Evolutionary conservation across 345 rosid genomes (phyloP), one percentile per base, ranked within the genome.

Genomic region (Leavenworthia alabamica): DNA sequence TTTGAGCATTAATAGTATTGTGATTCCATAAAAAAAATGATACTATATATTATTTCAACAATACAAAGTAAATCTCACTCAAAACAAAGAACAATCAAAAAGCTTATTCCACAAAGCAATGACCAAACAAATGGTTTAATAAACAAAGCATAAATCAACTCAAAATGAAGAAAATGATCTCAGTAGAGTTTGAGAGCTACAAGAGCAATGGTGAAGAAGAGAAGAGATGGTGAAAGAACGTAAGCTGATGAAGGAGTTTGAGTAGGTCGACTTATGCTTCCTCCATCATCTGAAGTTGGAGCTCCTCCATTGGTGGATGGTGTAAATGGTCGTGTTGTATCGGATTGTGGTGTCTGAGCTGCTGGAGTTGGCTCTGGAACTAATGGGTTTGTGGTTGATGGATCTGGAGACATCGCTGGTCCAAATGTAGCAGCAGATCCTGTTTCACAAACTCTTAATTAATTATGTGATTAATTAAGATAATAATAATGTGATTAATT

Each of bases 291-390:
- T 2, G 80, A 42, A 0, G 83, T 73, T 0, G 93, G 93, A 31
- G 70, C 61, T 23, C 26, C 79, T 7, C 75, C 28, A 16, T 26
- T 66, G 1, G 8, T 62, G 1, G 73, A 64, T 12, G 95, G 92
- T 67, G 85, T 78, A 56, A 77, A 59, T 39, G 89, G 82, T 0
- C 80, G 73, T 2, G 85, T 78, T 26, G 50, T 1, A 59, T 69
- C 75, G 8, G 88, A 68, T 68, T 67, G 85, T 8, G 98, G 96
- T 35, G 96, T 41, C 47, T 68, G 35, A 41, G 82, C 68, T 23
- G 91, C 62, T 2, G 90, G 55, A 27, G 79, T 76, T 0, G 94
- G 79, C 68, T 78, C 78, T 13, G 97, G 91, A 51, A 76, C 87
- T 8, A 78, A 32, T 10, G 86, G 65, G 66, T 70, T 78, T 65